A percentile compares a stretch with the other conserved stretches of the same genome.
Conservation (phyloP, 306 rosid species). For the Argentina anserina region DNA sequence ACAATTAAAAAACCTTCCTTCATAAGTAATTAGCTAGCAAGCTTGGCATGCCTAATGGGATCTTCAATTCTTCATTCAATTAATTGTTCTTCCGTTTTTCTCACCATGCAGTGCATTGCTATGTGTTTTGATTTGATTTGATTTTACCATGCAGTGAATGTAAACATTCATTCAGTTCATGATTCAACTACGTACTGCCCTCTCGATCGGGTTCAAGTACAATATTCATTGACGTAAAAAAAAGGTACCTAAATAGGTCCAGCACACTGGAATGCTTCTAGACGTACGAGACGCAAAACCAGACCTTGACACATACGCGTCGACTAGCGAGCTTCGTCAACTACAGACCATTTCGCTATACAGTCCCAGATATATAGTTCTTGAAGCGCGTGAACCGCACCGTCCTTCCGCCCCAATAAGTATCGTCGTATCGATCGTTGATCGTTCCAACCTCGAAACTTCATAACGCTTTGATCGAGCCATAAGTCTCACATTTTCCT, state of each 20-base stretch:
- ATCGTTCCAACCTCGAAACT: conserved; percentile 20
- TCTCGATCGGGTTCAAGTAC: not conserved
- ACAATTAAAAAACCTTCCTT: no score
- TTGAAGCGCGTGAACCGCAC: not conserved
- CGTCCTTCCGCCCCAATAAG: not conserved
- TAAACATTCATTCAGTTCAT: not conserved
- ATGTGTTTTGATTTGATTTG: no score
- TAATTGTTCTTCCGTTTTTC: not conserved
- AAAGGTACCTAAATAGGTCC: not conserved
- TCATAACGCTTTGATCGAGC: not conserved
- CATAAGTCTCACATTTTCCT: conserved; percentile 7
- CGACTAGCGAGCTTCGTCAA: not conserved
- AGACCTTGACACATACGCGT: not conserved
- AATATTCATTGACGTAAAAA: no score
- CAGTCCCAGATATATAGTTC: not conserved
- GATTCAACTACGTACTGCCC: not conserved
- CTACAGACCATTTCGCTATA: not conserved
- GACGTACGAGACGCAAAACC: conserved; percentile 1
- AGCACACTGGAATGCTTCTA: not conserved
- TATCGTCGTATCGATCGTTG: no score
- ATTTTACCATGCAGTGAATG: not conserved
- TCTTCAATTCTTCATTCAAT: not conserved
- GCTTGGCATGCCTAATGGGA: no score
- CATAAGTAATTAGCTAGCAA: no score
- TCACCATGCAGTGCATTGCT: not conserved